Base-by-base conservation (phyloP, 2,329 filamentous ascomycete genomes). In the Trichophyton schoenleinii region DNA sequence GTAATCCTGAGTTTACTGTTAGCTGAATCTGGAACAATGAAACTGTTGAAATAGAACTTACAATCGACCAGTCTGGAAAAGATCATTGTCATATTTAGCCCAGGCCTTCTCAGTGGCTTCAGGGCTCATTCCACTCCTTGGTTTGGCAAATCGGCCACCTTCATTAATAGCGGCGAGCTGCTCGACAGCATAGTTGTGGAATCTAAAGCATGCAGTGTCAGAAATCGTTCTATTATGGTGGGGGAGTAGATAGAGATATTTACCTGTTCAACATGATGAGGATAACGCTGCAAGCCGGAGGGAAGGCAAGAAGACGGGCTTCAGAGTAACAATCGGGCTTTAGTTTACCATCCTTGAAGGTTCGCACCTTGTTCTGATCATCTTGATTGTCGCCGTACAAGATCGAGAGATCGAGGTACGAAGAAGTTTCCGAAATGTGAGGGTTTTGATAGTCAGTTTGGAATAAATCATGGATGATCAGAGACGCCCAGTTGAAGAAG, bases 191-290 rank as follows among this genome's bases (percentile, higher is more conserved):
- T 73, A 75, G 61, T 76, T 75, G 62, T 76, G 73, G 62, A 72
- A 75, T 20, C 64, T 66, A 38, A 3, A 3, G 13, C 20, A 4
- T 28, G 9, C n/a, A 3, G 28, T 22, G 65, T 89, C n/a, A 58
- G 38, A 31, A 53, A 34, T 15, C 2, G 15, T 22, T 18, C 15
- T 38, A 20, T 38, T 7, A 31, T 31, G 28, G 18, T 11, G 53
- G 91, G 80, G 0, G 83, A 87, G 0, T 13, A 11, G 9, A 13
- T 1, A 3, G 8, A 36, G 3, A 74, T 91, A 87, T 79, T 78
- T 60, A 78, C 38, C 74, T 66, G 58, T 70, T 74, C 60, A 72
- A 73, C 67, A 73, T 71, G 18, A 76, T 60, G 1, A 75, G 68
- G 52, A 73, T 66, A 6, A 70, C 66, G 34, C 68, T 68, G 20